Evolutionary conservation across 1,139 yeast genomes (phyloP).

Genomic region (Suhomyces coccinellae): DNA sequence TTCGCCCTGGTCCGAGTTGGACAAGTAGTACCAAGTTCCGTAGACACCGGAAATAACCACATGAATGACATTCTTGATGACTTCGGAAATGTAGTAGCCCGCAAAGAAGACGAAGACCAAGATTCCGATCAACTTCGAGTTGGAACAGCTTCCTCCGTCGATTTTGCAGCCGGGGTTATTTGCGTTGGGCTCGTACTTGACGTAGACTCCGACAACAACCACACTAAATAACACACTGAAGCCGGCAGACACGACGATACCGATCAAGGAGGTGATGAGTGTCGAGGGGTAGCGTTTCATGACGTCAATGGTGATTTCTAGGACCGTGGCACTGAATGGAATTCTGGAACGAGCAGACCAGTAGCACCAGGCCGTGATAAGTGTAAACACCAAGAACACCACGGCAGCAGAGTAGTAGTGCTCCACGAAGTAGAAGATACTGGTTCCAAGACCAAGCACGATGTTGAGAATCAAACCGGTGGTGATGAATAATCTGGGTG

Average conservation of each 20-base stretch:
- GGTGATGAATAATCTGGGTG: conserved; percentile 68
- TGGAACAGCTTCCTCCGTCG: conserved; percentile 67
- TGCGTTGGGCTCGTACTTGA: conserved; percentile 56
- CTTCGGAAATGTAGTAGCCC: conserved; percentile 84
- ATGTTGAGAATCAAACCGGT: conserved; percentile 69
- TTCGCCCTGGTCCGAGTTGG: conserved; percentile 75
- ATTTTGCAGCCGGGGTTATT: conserved; percentile 40
- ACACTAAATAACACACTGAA: conserved; percentile 66
- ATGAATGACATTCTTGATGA: conserved; percentile 80
- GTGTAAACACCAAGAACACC: conserved; percentile 65
- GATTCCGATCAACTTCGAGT: conserved; percentile 64
- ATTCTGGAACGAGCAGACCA: conserved; percentile 73
- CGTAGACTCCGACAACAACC: conserved; percentile 73
- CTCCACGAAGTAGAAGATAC: conserved; percentile 65
- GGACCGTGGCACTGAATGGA: conserved; percentile 70
- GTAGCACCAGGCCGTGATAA: conserved; percentile 67
- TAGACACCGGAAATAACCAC: conserved; percentile 82
- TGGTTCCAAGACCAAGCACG: conserved; percentile 69
- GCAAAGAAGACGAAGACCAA: conserved; percentile 76
- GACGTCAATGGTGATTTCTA: conserved; percentile 73
- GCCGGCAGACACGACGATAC: conserved; percentile 63
- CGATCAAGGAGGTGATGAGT: conserved; percentile 60
- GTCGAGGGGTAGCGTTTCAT: conserved; percentile 73
- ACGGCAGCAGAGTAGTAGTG: conserved; percentile 77
- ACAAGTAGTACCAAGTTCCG: conserved; percentile 89